These are phyloP conservation scores for Suillus weaverae DNA, from an alignment of 768 basidiomycete genomes.

Conservation along the genomic window DNA sequence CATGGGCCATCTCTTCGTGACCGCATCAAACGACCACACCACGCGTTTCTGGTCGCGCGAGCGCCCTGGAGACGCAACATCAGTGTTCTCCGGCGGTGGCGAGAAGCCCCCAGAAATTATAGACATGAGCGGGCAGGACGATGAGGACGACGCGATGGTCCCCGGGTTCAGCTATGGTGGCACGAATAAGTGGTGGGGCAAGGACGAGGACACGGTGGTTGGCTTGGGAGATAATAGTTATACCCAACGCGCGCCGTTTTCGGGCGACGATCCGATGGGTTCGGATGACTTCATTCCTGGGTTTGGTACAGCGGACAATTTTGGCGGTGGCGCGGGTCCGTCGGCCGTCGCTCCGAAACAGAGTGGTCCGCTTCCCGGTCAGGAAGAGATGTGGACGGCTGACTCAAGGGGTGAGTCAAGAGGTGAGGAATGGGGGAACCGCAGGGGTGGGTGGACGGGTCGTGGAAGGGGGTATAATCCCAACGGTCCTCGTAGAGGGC, in stretches of 20 bases:
- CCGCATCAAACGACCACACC: constrained; percentile 97
- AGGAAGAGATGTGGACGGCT: constrained; percentile 51
- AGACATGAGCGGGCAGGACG: constrained; percentile 62
- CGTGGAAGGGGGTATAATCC: constrained; percentile 35
- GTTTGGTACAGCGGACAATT: constrained; percentile 43
- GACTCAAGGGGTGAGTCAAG: constrained; percentile 24
- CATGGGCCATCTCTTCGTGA: constrained; percentile 90
- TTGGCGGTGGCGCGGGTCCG: constrained; percentile 21
- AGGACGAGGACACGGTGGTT: constrained; percentile 41
- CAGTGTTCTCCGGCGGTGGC: constrained; percentile 76
- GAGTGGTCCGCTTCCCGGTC: constrained; percentile 42
- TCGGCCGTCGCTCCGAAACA: constrained; percentile 35
- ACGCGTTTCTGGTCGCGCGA: constrained; percentile 98
- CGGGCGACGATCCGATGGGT: constrained; percentile 29
- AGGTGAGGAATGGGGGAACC: constrained; percentile 40
- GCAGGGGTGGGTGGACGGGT: constrained; percentile 32
- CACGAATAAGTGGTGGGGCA: constrained; percentile 42
- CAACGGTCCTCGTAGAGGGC: constrained; percentile 26
- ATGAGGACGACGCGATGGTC: constrained; percentile 70
- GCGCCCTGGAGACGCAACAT: constrained; percentile 78
- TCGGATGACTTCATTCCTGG: constrained; percentile 68
- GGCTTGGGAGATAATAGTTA: constrained; percentile 14
- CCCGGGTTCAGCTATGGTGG: constrained; percentile 66
- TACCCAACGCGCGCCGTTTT: constrained; percentile 26
- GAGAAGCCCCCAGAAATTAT: constrained; percentile 78